These are phyloP conservation scores for Carex pumila DNA, from an alignment of 176 grass and related monocot genomes.

Conservation along the genomic window DNA sequence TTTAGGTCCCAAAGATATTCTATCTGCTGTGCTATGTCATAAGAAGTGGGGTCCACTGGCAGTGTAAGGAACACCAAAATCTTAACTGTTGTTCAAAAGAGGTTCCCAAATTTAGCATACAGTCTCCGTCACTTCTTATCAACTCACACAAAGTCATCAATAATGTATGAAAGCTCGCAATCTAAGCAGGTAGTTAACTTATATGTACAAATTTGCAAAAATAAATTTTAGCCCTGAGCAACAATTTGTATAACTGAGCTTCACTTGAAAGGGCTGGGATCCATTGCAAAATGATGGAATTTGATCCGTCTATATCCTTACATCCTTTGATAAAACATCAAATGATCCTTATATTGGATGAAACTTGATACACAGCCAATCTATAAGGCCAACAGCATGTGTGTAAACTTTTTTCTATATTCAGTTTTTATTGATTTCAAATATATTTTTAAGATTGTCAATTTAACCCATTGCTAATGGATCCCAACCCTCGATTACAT, in stretches of 20 bases:
- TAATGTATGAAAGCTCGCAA: background rate
- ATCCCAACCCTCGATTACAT: background rate
- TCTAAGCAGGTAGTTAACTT: background rate
- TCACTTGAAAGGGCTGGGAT: background rate
- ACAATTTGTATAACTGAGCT: background rate
- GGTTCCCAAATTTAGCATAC: background rate
- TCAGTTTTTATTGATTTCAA: background rate
- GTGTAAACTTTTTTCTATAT: background rate
- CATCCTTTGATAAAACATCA: background rate
- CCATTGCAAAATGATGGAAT: background rate
- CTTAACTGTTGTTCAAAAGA: constrained; percentile 47
- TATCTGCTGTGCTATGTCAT: constrained; percentile 67
- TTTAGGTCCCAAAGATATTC: constrained; percentile 96
- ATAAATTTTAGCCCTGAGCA: background rate
- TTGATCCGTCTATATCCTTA: background rate
- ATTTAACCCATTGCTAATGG: background rate
- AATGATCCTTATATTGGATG: background rate
- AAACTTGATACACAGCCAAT: background rate
- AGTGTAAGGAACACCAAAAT: constrained; percentile 95
- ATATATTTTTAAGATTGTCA: background rate
- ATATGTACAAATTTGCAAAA: background rate
- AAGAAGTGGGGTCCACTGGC: constrained; percentile 70
- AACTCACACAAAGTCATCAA: background rate
- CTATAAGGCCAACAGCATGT: background rate
- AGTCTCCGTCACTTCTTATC: background rate